Evolutionary conservation across 2,329 filamentous ascomycete genomes (phyloP).

Genomic region (Pseudovirgaria hyperparasitica): DNA sequence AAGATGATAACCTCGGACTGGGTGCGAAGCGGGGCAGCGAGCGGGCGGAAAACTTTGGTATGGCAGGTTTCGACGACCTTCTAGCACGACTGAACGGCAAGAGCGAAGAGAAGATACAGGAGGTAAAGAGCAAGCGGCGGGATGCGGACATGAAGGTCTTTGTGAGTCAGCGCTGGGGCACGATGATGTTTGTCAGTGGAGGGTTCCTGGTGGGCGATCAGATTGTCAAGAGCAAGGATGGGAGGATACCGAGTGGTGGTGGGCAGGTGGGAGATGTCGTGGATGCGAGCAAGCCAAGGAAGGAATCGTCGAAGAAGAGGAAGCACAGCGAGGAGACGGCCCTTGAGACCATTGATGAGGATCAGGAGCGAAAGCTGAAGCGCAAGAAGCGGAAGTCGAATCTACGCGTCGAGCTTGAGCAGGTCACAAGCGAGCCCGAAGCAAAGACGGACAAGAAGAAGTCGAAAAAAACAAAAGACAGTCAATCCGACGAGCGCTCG

Average conservation of each 20-base stretch:
- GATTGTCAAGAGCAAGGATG: slow-evolving; percentile 39
- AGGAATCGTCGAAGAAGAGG: slow-evolving; percentile 12
- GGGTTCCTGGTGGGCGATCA: slow-evolving; percentile 55
- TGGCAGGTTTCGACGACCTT: slow-evolving; percentile 76
- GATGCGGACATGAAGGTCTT: slow-evolving; percentile 63
- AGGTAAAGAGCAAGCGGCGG: slow-evolving; percentile 54
- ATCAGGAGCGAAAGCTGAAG: slow-evolving; percentile 24
- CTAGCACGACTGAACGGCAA: slow-evolving; percentile 85
- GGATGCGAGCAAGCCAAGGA: too few species aligned
- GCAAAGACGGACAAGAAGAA: slow-evolving; percentile 22
- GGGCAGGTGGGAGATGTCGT: slow-evolving; percentile 15
- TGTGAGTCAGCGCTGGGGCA: slow-evolving; percentile 61
- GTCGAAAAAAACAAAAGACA: slow-evolving; percentile 14
- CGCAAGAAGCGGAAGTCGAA: slow-evolving; percentile 24
- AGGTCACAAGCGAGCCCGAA: slow-evolving; percentile 9
- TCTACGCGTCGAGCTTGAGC: slow-evolving; percentile 15
- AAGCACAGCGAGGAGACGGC: slow-evolving; percentile 32
- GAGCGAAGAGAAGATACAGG: slow-evolving; percentile 56
- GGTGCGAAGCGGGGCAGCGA: slow-evolving; percentile 67
- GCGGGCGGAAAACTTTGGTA: slow-evolving; percentile 59
- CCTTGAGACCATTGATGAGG: slow-evolving; percentile 28
- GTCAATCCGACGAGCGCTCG: slow-evolving; percentile 11
- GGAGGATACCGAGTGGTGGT: too few species aligned
- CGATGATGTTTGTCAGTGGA: slow-evolving; percentile 78
- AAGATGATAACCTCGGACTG: slow-evolving; percentile 83